Evolutionary conservation across 2,329 filamentous ascomycete species (phyloP).

Genomic region (Talaromyces sp.): DNA sequence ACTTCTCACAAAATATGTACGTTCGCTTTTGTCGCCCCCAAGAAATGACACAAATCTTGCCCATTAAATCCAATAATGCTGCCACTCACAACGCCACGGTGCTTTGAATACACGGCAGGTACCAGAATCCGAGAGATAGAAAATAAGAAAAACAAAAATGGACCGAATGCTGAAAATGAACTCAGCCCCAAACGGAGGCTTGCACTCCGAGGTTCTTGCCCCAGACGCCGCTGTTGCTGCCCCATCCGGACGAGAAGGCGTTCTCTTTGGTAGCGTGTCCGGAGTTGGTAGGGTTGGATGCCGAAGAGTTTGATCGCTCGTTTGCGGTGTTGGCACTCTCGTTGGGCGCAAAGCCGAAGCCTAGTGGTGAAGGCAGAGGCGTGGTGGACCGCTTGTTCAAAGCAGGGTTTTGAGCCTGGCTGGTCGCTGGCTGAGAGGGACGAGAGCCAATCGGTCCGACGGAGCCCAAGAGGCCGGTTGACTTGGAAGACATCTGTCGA

Average conservation of each 20-base stretch:
- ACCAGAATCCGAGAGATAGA: conserved; percentile 13
- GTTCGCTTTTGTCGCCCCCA: conserved; percentile 29
- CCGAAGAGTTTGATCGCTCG: conserved; percentile 57
- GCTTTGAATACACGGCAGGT: conserved; percentile 17
- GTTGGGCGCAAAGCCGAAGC: conserved; percentile 65
- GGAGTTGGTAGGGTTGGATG: conserved; percentile 58
- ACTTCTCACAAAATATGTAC: conserved; percentile 34
- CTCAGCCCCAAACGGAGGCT: conserved; percentile 89
- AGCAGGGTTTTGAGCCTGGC: conserved; percentile 54
- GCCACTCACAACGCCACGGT: conserved; percentile 23
- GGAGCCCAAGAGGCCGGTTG: conserved; percentile 55
- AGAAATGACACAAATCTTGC: conserved; percentile 22
- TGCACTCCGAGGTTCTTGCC: conserved; percentile 82
- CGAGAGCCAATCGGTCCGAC: conserved; percentile 94
- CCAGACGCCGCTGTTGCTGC: conserved; percentile 79
- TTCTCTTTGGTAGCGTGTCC: conserved; percentile 44
- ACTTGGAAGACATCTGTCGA: conserved; percentile 57
- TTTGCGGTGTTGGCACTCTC: conserved; percentile 45
- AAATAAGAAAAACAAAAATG: conserved; percentile 23
- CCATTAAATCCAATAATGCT: conserved; percentile 17
- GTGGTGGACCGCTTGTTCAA: conserved; percentile 83
- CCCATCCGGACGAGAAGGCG: conserved; percentile 64
- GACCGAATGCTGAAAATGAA: background rate
- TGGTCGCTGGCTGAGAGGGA: conserved; percentile 60
- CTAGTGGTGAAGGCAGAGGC: conserved; percentile 84